phyloP scores from a whole-genome alignment of 2,329 filamentous ascomycete genomes.

The Colletotrichum simmondsii region DNA sequence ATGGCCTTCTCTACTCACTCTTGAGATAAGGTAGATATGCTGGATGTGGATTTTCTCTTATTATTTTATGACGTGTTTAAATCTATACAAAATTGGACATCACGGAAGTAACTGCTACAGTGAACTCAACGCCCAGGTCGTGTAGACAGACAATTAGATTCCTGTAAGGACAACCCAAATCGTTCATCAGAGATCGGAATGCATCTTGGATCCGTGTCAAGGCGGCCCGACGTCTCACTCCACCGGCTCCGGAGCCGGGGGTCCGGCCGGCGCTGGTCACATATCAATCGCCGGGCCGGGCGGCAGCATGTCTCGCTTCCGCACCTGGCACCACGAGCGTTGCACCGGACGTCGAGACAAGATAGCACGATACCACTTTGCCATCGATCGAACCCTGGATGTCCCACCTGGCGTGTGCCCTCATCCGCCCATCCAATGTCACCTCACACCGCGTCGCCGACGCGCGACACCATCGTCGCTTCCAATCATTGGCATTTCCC shows the following conservation, averaged over 20 bases:
- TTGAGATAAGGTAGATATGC: no score
- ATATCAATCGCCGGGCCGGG: not conserved
- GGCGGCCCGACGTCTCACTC: not conserved
- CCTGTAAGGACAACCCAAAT: not conserved
- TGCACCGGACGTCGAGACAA: not conserved
- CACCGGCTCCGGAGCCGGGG: not conserved
- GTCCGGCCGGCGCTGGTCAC: not conserved
- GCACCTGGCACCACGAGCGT: not conserved
- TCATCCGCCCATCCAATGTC: not conserved
- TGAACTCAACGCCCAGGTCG: not conserved
- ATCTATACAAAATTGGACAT: not conserved
- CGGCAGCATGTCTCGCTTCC: not conserved
- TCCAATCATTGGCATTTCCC: not conserved
- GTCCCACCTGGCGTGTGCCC: slow-evolving; percentile 5
- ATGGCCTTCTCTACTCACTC: no score
- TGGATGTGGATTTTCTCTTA: no score
- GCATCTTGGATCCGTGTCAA: not conserved
- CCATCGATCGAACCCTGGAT: not conserved
- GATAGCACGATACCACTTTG: not conserved
- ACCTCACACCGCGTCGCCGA: slow-evolving; percentile 8
- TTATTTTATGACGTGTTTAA: not conserved
- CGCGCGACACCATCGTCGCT: slow-evolving; percentile 5
- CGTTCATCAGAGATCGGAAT: not conserved
- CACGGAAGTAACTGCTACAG: not conserved
- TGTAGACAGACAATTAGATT: not conserved